Base-by-base conservation (phyloP, 495 filamentous ascomycete species). In the Schizothecium vesticola region DNA sequence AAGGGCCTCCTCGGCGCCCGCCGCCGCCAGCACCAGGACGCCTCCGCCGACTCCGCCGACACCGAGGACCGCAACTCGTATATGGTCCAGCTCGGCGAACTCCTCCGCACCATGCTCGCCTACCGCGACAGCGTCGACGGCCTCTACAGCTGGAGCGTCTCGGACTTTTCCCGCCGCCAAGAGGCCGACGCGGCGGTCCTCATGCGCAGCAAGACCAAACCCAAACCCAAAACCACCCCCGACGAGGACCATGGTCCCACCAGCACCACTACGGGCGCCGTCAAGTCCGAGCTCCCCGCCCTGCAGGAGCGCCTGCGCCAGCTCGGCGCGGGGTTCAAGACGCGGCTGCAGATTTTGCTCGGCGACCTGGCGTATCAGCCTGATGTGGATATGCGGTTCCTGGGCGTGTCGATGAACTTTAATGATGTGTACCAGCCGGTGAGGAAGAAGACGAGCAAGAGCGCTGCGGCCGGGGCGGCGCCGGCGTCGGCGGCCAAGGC, bases 351-450 rank as follows among this genome's bases (percentile, higher is more conserved):
- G 72, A 81, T 92, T 28, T 81, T 99, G 25, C 82, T 99, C 33
- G 92, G 93, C 11, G 96, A 98, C 78, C 76, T 99, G 67, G 88
- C 92, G 10, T 92, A 95, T 75, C 96, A 98, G 80, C 91, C 93
- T 13, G 96, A 99, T 77, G 88, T 91, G 67, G 95, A 98, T 72
- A 93, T 99, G 91, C 86, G 94, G 56, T 96, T 97, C 81, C 81
- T 99, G 68, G 96, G 91, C 11, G 92, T 97, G 60, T 91, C 94
- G 23, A 96, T 99, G 92, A 99, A 97, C 75, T 99, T 99, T 76
- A 99, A 99, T 78, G 94, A 97, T 77, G 92, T 97, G 9, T 97
- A 97, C 79, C 84, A 90, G 77, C 90, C 91, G 3, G 85, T 86
- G 58, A 84, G 87, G 67, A 82, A 87, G 78, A 85, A 88, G 76